These are phyloP conservation scores for Ophiosphaerella korrae DNA, from an alignment of 2,329 filamentous ascomycete genomes.

Conservation along the genomic window DNA sequence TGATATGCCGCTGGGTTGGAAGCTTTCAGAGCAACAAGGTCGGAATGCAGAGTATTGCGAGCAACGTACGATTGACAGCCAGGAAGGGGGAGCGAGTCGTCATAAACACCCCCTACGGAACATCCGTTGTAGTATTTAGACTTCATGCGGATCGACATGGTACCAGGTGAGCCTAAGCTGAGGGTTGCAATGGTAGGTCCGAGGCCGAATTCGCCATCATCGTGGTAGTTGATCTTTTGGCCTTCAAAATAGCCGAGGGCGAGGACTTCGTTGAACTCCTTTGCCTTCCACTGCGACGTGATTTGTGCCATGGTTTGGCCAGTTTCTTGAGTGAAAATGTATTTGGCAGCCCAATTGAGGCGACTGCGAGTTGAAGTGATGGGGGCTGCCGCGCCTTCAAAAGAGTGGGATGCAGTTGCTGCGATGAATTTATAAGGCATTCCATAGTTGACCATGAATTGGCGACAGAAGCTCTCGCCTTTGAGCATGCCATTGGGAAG, in stretches of 20 bases:
- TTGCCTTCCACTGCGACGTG: conserved; percentile 13
- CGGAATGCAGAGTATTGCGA: conserved; percentile 39
- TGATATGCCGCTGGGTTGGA: conserved; percentile 27
- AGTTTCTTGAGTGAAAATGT: conserved; percentile 42
- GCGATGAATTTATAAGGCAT: conserved; percentile 71
- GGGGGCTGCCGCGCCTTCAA: conserved; percentile 38
- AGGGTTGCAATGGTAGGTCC: conserved; percentile 66
- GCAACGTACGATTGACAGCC: conserved; percentile 40
- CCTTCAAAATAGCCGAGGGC: conserved; percentile 66
- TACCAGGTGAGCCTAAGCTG: conserved; percentile 62
- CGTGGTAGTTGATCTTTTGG: conserved; percentile 66
- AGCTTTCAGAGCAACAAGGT: conserved; percentile 30
- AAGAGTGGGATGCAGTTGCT: conserved; percentile 45
- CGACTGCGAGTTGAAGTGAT: conserved; percentile 59
- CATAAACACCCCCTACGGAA: conserved; percentile 40
- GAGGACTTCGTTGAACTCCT: conserved; percentile 67
- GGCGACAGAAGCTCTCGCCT: conserved; percentile 56
- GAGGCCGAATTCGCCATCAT: conserved; percentile 68
- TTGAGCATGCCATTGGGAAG: conserved; percentile 31
- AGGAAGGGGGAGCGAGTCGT: conserved; percentile 34
- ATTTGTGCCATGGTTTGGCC: conserved; percentile 14
- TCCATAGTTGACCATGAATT: conserved; percentile 63
- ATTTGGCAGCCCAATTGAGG: conserved; percentile 61
- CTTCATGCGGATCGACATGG: conserved; percentile 66
- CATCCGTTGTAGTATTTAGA: conserved; percentile 51